phyloP scores from a whole-genome alignment of 2,329 filamentous ascomycete species.

The Paraphaeosphaeria sporulosa region DNA sequence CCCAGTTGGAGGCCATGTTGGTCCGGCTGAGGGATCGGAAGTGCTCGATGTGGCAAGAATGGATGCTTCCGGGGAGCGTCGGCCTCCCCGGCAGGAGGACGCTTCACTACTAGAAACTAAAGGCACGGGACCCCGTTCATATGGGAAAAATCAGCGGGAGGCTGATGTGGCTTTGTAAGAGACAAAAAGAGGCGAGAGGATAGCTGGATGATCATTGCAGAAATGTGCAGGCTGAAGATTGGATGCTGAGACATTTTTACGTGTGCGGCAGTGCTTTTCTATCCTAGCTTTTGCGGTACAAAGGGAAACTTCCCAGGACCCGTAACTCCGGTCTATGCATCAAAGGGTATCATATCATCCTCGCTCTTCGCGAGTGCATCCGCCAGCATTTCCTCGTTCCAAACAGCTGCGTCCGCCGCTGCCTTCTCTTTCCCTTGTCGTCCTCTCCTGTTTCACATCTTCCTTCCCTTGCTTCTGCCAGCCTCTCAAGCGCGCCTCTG shows the following conservation, averaged over 20 bases:
- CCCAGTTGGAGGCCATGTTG: too few relatives aligned
- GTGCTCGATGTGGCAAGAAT: too few relatives aligned
- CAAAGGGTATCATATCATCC: constrained; percentile 34
- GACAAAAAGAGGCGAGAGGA: neutral
- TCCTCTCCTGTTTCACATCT: neutral
- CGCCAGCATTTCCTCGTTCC: too few relatives aligned
- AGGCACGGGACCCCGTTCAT: neutral
- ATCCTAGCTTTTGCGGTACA: too few relatives aligned
- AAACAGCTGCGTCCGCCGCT: too few relatives aligned
- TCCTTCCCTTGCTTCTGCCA: neutral
- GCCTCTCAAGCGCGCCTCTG: too few relatives aligned
- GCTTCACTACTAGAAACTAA: too few relatives aligned
- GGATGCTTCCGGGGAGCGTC: too few relatives aligned
- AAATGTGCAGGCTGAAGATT: neutral
- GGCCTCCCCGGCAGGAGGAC: too few relatives aligned
- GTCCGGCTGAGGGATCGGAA: too few relatives aligned
- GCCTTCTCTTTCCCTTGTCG: neutral
- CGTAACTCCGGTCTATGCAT: constrained; percentile 15
- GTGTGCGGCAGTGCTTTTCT: too few relatives aligned
- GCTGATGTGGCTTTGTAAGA: neutral
- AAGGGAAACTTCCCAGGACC: neutral
- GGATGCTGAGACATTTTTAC: neutral
- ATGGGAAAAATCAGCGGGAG: neutral
- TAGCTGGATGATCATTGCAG: neutral
- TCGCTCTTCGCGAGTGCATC: neutral